Base-by-base conservation (phyloP, 2,329 filamentous ascomycete species). In the Alternaria dauci region DNA sequence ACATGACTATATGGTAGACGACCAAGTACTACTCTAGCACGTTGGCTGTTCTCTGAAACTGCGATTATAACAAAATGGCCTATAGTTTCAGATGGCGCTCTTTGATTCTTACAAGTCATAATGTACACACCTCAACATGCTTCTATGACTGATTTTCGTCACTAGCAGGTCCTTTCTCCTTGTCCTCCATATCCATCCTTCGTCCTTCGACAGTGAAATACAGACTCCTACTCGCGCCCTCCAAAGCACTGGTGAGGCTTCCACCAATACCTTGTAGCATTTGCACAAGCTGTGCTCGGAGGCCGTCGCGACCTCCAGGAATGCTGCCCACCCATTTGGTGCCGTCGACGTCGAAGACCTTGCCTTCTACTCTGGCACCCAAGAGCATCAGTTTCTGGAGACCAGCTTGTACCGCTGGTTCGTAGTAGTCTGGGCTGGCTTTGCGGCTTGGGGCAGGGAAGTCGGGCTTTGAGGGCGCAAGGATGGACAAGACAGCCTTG, bases 121-220 rank as follows among this genome's bases (percentile, higher is more conserved):
- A 26, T 28, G 12, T 30, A 44, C 44, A 57, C 26, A 56, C 20
- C 23, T 26, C 38, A 48, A 18, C 5, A 46, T 50, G 38, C 11
- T 18, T 26, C 12, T 66, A 62, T 28, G 59, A 62, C 56, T 62
- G 66, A 55, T 70, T 65, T 43, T 72, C 62, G 28, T 67, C 61
- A 12, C 55, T 62, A 18, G 1, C 46, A 30, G 71, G 65, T 2
- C 64, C 62, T 44, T 82, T 82, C 62, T 77, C 76, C 68, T 92
- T 89, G 69, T 94, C 91, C 74, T 97, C 93, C 77, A 99, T 79
- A 81, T 94, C 90, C 50, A 84, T 87, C 80, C 89, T 88, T 77
- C 94, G 85, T 50, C 91, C 88, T 83, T 98, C 94, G 72, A 99
- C 82, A 12, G 94, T 92, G 63, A 97, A 85, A 85, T 94, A 98